phyloP scores from a whole-genome alignment of 306 rosid species.

The Acacia crassicarpa region DNA sequence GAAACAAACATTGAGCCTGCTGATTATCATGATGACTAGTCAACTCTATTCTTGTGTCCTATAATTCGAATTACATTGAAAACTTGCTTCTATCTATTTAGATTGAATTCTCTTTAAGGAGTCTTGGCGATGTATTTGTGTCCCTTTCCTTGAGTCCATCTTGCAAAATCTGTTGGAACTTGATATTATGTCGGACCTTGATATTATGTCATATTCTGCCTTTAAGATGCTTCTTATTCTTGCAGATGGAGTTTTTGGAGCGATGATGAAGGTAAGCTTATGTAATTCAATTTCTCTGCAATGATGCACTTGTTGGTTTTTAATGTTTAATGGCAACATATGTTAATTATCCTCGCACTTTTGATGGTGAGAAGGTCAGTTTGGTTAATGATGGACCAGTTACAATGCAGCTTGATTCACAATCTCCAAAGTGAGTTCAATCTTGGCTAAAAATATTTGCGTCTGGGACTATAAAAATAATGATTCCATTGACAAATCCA shows the following conservation, averaged over 20 bases:
- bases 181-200: no score
- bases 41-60: neutral
- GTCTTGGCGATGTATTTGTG: conserved; percentile 2
- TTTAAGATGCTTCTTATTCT: conserved; percentile 11
- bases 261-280: conserved; percentile 81
- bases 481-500: conserved; percentile 20
- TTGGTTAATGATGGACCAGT: conserved; percentile 96
- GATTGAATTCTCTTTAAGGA: neutral
- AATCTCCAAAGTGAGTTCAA: conserved; percentile 65
- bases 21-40: neutral
- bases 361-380: conserved; percentile 57
- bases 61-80: conserved; percentile 4
- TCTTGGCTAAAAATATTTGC: neutral
- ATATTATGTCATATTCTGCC: neutral
- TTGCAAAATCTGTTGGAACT: conserved; percentile 18
- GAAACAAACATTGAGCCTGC: neutral
- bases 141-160: conserved; percentile 13
- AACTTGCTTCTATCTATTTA: neutral
- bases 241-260: conserved; percentile 95
- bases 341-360: conserved; percentile 23
- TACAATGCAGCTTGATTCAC: conserved; percentile 90
- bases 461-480: neutral
- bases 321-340: neutral
- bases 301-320: conserved; percentile 1
- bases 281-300: neutral